phyloP scores from a whole-genome alignment of 306 rosid genomes.

The Glycyrrhiza uralensis region DNA sequence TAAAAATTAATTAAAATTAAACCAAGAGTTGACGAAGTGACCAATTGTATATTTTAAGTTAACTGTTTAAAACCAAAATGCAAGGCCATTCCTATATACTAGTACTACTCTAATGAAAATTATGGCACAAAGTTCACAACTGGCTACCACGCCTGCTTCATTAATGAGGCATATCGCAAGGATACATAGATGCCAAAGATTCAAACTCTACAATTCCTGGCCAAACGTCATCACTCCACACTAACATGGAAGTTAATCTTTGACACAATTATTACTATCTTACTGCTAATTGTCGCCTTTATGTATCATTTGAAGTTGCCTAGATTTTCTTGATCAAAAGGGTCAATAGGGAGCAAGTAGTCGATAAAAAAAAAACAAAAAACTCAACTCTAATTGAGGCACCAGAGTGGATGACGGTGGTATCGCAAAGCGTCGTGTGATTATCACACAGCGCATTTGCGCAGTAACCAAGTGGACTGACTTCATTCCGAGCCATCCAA shows the following conservation, averaged over 20 bases:
- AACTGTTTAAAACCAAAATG: no score
- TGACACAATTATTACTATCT: not conserved
- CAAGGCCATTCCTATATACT: no score
- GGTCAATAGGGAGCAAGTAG: not conserved
- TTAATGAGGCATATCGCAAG: not conserved
- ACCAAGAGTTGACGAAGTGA: no score
- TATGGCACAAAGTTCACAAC: not conserved
- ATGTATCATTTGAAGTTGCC: not conserved
- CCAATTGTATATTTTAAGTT: no score
- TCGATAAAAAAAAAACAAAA: not conserved
- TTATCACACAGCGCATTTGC: not conserved
- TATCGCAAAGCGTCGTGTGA: not conserved
- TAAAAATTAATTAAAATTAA: no score
- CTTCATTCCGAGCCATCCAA: slow-evolving; percentile 12
- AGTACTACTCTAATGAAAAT: no score
- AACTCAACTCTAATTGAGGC: not conserved
- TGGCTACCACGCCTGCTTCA: not conserved
- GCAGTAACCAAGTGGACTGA: not conserved
- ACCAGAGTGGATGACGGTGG: not conserved
- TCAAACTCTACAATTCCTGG: not conserved
- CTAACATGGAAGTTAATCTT: not conserved
- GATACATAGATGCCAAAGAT: not conserved
- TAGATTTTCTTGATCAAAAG: not conserved
- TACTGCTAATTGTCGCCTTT: not conserved
- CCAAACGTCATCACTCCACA: no score